Evolutionary conservation across 1,284 basidiomycete genomes (phyloP), one percentile per base, ranked within the genome.

Genomic region (Heimioporus punctisporus): DNA sequence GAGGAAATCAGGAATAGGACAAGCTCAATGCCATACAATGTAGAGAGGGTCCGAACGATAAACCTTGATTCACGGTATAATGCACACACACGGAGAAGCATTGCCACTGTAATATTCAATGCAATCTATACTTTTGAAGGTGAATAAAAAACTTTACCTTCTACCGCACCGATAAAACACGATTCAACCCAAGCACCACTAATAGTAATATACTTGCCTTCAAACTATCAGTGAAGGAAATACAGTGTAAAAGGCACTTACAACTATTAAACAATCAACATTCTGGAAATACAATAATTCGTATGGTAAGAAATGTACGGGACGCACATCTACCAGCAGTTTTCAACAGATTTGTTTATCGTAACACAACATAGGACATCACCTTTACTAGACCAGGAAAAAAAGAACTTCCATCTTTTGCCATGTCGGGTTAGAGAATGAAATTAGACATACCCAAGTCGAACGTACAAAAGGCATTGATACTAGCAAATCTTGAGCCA

Each of bases 61-160:
- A 46, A 14, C 41, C 5, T 53, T 7, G 58, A 60, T 9, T 23
- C 41, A 17, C 15, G 5, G 23, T 60, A 60, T 25, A 60, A 42
- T 27, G 46, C 51, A 48, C 58, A 60, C 24, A 60, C 39, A 27
- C 58, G 58, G 11, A 60, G 58, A 23, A 56, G 46, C 58, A 59
- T 60, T 5, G 30, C 24, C 48, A 53, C 57, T 59, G 19, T 15
- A 39, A 23, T 23, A 12, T 27, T 10, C 8, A 19, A 27, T 7
- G 34, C 40, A 25, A 46, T 44, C 39, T 8, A n/a, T 26, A 19
- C 37, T 11, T 11, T 24, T 26, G 2, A 17, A 25, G 17, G 19
- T 4, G 14, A 47, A 9, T 37, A 37, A 45, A 11, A 25, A 44
- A 44, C 40, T 57, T 26, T n/a, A 60, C 57, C 39, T 26, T 59